Conservation (phyloP, 1,139 yeast genomes). For the Taiozyma sp. region DNA sequence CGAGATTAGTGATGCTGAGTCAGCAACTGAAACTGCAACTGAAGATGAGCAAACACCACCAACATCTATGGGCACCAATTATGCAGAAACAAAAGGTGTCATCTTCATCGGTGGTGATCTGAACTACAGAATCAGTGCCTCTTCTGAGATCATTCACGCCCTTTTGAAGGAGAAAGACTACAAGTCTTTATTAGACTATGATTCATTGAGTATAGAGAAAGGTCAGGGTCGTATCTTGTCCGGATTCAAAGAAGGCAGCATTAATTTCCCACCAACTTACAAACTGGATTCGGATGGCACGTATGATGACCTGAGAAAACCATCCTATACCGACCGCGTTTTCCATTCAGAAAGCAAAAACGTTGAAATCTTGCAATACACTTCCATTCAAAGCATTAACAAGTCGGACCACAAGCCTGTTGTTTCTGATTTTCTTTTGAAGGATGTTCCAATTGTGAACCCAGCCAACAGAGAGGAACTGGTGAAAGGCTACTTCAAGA, state of each 20-base stretch:
- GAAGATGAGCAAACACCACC: constrained; percentile 1
- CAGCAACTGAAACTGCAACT: background rate
- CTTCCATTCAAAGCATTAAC: constrained; percentile 31
- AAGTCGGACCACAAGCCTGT: constrained; percentile 82
- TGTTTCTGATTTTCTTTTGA: constrained; percentile 42
- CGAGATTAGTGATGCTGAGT: constrained; percentile 4
- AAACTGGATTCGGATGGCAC: constrained; percentile 43
- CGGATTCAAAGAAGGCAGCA: constrained; percentile 60
- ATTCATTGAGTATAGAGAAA: constrained; percentile 54
- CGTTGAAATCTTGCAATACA: constrained; percentile 27
- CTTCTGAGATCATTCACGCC: constrained; percentile 35
- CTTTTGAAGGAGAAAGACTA: constrained; percentile 41
- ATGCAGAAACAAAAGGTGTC: constrained; percentile 22
- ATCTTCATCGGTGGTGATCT: constrained; percentile 70
- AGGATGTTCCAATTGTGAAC: constrained; percentile 43
- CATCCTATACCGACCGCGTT: constrained; percentile 80
- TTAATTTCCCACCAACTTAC: constrained; percentile 73
- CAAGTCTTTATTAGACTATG: constrained; percentile 43
- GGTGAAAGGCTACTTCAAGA: constrained; percentile 32
- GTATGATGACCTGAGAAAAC: constrained; percentile 57
- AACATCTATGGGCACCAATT: constrained; percentile 1
- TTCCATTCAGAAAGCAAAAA: constrained; percentile 26
- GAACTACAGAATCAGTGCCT: constrained; percentile 58
- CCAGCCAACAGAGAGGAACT: constrained; percentile 31
- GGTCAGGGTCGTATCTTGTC: constrained; percentile 49